Base-by-base conservation (phyloP, 306 rosid species). In the Parietaria judaica region DNA sequence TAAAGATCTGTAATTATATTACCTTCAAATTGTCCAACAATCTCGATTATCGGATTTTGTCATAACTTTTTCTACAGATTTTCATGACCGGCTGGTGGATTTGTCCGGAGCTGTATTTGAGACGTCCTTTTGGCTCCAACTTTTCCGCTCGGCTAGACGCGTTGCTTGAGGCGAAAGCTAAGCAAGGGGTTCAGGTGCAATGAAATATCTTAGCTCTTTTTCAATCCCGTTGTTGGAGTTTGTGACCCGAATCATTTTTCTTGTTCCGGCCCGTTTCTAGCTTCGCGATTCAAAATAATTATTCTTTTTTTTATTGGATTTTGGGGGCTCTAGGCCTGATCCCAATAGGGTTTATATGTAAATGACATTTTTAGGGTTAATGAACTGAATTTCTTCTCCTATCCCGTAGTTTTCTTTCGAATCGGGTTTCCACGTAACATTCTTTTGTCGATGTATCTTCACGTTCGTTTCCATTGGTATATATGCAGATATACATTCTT, bases 81-180 rank as follows among this genome's bases (percentile, higher is more conserved):
- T 75, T 75, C 75, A 72, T 79, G 17, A 79, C 84, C 61, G 84
- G 84, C 39, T 79, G 84, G 84, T 79, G 84, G 84, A 75, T 79
- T 60, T 79, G 84, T 64, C 84, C 84, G 4, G 84, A 79, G 54
- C 62, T 79, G 56, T 72, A 79, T 72, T 37, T 75, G 51, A 70
- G 84, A 62, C 84, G 84, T 57, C 84, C 84, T 17, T 79, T 75
- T 60, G 56, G 52, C 35, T 6, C 34, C 60, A 69, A 79, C 38
- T 48, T 73, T 60, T 71, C 80, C 55, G 71, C 75, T 36, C 74
- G 84, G 61, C 78, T 79, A 31, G 80, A 79, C 58, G 67, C 62
- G 51, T 61, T 79, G 54, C 72, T 79, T 52, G 80, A 79, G 63
- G 54, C 41, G 36, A 79, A 72, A 60, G 84, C 84, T 43, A 79